Evolutionary conservation across 139 green algal genomes (phyloP).

Genomic region (Ostreobium quekettii): DNA sequence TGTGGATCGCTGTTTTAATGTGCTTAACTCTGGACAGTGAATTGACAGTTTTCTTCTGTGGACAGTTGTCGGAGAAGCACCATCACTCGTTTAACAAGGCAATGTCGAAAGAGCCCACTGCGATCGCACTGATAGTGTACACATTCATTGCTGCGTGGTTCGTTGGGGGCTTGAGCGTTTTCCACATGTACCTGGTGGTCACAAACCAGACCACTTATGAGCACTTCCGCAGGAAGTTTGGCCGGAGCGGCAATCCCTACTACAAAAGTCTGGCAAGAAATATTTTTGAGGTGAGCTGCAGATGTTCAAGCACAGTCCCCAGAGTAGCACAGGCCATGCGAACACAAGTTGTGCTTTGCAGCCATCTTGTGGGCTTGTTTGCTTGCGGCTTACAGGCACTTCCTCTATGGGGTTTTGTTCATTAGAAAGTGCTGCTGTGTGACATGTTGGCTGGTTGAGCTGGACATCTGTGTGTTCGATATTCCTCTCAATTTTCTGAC

Average conservation of each 20-base stretch:
- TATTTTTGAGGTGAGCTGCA: neutral
- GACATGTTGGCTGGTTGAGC: neutral
- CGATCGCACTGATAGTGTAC: slow-evolving; percentile 8
- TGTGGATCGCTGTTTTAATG: too few relatives aligned
- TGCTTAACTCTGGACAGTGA: too few relatives aligned
- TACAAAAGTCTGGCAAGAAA: neutral
- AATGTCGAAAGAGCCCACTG: neutral
- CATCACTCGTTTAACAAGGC: slow-evolving; percentile 11
- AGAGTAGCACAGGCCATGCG: too few relatives aligned
- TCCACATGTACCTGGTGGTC: slow-evolving; percentile 15
- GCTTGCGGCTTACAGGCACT: neutral
- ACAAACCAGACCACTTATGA: slow-evolving; percentile 18
- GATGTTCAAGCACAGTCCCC: too few relatives aligned
- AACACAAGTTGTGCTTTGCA: too few relatives aligned
- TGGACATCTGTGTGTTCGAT: too few relatives aligned
- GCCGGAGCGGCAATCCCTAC: slow-evolving; percentile 9
- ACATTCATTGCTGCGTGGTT: slow-evolving; percentile 14
- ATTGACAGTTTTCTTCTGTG: slow-evolving; percentile 1
- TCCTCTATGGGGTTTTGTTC: neutral
- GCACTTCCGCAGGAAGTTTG: slow-evolving; percentile 9
- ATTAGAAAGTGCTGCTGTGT: neutral
- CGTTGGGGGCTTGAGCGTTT: slow-evolving; percentile 6
- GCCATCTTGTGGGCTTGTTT: neutral
- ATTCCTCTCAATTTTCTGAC: too few relatives aligned
- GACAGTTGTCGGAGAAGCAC: neutral